Percentiles rank a stretch among this genome's conserved stretches.
Conservation (phyloP, 176 grass and related monocot genomes). For the Stipa capillata region DNA sequence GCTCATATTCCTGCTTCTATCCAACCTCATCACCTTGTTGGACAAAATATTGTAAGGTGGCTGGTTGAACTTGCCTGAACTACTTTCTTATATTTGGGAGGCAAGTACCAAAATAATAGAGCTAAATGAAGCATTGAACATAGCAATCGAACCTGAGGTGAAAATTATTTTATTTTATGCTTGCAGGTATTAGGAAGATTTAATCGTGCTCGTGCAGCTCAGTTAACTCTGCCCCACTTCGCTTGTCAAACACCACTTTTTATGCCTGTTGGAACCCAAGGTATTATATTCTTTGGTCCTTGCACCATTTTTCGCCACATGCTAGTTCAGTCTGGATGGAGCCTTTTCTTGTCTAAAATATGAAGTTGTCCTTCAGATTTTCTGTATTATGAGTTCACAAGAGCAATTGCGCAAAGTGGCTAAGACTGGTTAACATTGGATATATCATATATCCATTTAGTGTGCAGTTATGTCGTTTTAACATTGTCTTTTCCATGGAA, state of each 20-base stretch:
- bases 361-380: neutral
- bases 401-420: neutral
- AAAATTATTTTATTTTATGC: conserved; percentile 17
- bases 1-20: neutral
- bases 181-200: conserved; percentile 84
- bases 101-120: too few species aligned
- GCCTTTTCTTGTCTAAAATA: neutral
- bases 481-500: neutral
- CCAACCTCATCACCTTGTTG: neutral
- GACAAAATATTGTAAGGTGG: conserved; percentile 8
- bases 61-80: neutral
- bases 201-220: conserved; percentile 83
- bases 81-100: neutral
- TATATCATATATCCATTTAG: neutral
- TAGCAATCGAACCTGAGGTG: neutral
- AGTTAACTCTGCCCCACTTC: conserved; percentile 86
- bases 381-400: neutral
- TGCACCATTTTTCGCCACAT: neutral
- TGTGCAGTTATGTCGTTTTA: neutral
- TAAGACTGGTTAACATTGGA: neutral
- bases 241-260: conserved; percentile 90
- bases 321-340: neutral
- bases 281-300: conserved; percentile 23
- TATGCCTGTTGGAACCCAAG: conserved; percentile 99
- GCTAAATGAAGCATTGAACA: neutral